Base-by-base conservation (phyloP, 2,329 filamentous ascomycete species). In the Xylogone sp. region DNA sequence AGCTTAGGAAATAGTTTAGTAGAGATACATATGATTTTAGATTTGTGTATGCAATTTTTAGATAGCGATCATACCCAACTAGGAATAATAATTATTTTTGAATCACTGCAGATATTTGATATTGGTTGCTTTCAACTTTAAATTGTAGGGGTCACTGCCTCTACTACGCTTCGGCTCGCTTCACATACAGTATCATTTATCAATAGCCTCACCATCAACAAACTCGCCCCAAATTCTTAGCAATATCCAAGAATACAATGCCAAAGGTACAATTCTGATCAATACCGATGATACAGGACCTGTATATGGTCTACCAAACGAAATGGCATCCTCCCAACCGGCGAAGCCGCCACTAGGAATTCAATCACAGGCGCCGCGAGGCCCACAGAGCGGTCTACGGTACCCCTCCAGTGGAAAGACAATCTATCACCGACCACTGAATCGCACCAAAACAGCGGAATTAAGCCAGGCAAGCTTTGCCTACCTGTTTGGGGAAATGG, bases 401-500 rank as follows among this genome's bases (percentile, higher is more conserved):
- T 90, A 95, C 65, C 93, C 94, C 45, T 89, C 89, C 51, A 96
- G 85, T 70, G 90, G 91, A 75, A 97, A 97, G 75, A 96, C 91
- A 58, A 97, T 99, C 75, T 99, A 97, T 76, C 91, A 97, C 76
- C 83, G 94, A 50, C 91, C 96, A 56, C 78, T 97, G 55, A 97
- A 97, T 72, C 88, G 94, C 58, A 87, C 86, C 62, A 89, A 90
- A 69, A 90, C 88, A 62, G 82, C 88, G 53, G 93, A 97, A 76
- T 83, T 95, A 59, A 96, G 91, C 69, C 88, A 95, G 67, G 84
- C 94, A 10, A 91, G 90, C 71, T 97, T 99, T 72, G 93, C 94
- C 42, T 97, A 96, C 70, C 78, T 99, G 53, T 97, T 99, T 68
- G 86, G 87, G 54, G 93, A 97, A 75, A 96, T 97, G 88, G 92